These are phyloP conservation scores for Ophiostoma novo-ulmi DNA, from an alignment of 2,329 filamentous ascomycete genomes.

Conservation along the genomic window DNA sequence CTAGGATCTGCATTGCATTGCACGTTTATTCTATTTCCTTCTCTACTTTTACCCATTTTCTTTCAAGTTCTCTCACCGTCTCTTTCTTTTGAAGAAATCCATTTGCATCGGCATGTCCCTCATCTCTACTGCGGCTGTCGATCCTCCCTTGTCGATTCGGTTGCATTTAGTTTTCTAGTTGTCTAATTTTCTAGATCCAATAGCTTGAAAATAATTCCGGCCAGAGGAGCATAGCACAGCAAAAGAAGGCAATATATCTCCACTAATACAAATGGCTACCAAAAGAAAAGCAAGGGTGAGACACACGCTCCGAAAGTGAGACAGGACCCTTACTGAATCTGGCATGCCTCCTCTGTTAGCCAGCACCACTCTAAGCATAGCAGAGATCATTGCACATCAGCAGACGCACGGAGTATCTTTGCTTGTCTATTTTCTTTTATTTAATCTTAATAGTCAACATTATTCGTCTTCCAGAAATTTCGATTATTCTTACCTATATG, in stretches of 20 bases:
- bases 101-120: neutral
- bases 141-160: neutral
- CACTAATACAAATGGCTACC: neutral
- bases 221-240: neutral
- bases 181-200: neutral
- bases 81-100: neutral
- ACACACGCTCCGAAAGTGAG: neutral
- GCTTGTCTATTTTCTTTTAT: neutral
- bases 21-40: neutral
- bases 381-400: neutral
- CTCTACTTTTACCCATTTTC: neutral
- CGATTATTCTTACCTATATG: neutral
- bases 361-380: no score
- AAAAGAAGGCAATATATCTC: no score
- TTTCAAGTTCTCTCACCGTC: neutral
- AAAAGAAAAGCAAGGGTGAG: neutral
- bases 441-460: no score
- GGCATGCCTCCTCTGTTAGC: neutral
- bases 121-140: neutral
- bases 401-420: neutral
- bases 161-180: neutral
- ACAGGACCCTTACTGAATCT: constrained; percentile 6
- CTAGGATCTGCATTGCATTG: neutral
- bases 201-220: neutral
- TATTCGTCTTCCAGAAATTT: neutral